Evolutionary conservation across 768 basidiomycete species (phyloP), one percentile per base, ranked within the genome.

Genomic region (Sporobolomyces phaffii): DNA sequence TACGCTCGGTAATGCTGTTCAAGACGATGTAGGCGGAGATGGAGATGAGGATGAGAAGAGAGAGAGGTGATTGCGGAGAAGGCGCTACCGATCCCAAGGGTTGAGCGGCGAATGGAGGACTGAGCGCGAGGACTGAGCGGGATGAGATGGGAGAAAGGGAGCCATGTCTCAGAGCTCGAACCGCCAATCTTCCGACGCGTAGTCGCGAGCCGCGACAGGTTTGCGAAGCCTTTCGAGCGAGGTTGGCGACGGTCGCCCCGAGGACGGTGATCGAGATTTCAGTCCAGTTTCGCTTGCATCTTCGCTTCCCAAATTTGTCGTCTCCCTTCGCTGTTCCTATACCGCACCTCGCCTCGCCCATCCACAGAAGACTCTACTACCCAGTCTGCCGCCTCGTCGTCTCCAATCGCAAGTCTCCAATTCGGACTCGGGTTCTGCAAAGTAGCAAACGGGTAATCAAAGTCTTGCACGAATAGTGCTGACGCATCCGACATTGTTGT

Each of bases 371-470:
- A n/a, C n/a, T n/a, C n/a, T n/a, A 13, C 43, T 44, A 13, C 15
- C 56, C 36, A 38, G 5, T 13, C 41, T 33, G 41, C 29, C 33
- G 17, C 28, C 22, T 45, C 31, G 43, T 47, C 34, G 22, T 17
- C 34, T 6, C 11, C 43, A 0, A 6, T 54, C 20, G 45, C 43
- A 20, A 38, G 29, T 5, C 61, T 43, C 64, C 64, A 70, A 38
- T 66, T 65, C 26, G 47, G 26, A 14, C 64, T 60, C 3, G 61
- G 61, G 11, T 41, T 51, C 3, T 44, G 11, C 0, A 45, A 9
- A 5, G 40, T 44, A 15, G 69, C 69, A 28, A 70, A 70, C 3
- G 69, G 69, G 47, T 54, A 50, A 52, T 70, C 69, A 13, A 70
- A 70, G 28, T 70, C 69, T 49, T 70, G 69, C 26, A 64, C 60